Evolutionary conservation across 495 filamentous ascomycete genomes (phyloP).

Genomic region (Neurospora cerealis): DNA sequence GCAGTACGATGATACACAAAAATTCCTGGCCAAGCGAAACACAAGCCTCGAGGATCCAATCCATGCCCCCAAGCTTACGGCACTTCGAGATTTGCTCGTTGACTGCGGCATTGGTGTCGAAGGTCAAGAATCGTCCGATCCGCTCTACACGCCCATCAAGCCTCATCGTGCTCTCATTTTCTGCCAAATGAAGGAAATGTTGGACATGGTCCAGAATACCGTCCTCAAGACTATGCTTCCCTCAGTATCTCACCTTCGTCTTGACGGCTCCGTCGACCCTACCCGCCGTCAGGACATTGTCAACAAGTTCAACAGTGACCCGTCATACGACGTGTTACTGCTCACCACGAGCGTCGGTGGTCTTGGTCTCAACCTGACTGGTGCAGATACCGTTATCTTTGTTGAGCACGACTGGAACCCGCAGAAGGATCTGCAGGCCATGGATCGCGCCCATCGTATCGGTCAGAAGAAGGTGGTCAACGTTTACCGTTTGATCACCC

Average conservation of each 20-base stretch:
- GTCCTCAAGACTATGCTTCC: constrained; percentile 81
- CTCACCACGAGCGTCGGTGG: constrained; percentile 93
- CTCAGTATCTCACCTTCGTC: constrained; percentile 75
- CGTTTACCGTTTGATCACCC: constrained; percentile 92
- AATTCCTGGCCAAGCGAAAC: constrained; percentile 56
- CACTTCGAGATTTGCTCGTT: constrained; percentile 77
- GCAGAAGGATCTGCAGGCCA: constrained; percentile 95
- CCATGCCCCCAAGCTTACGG: constrained; percentile 88
- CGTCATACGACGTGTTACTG: constrained; percentile 85
- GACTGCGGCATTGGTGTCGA: constrained; percentile 90
- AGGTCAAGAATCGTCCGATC: constrained; percentile 54
- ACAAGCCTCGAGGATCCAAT: constrained; percentile 71
- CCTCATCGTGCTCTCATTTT: constrained; percentile 94
- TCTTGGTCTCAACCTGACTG: constrained; percentile 88
- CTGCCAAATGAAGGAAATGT: constrained; percentile 99
- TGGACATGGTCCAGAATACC: constrained; percentile 92
- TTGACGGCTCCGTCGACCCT: constrained; percentile 87
- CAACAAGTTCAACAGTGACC: constrained; percentile 96
- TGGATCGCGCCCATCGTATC: constrained; percentile 97
- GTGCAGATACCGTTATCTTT: constrained; percentile 97
- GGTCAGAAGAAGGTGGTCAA: constrained; percentile 99
- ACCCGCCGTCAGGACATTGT: constrained; percentile 90
- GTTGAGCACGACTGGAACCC: constrained; percentile 99
- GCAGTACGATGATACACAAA: constrained; percentile 76
- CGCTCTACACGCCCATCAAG: constrained; percentile 63